Base-by-base conservation (phyloP, 2,329 filamentous ascomycete genomes). In the Aspergillus intermedius region DNA sequence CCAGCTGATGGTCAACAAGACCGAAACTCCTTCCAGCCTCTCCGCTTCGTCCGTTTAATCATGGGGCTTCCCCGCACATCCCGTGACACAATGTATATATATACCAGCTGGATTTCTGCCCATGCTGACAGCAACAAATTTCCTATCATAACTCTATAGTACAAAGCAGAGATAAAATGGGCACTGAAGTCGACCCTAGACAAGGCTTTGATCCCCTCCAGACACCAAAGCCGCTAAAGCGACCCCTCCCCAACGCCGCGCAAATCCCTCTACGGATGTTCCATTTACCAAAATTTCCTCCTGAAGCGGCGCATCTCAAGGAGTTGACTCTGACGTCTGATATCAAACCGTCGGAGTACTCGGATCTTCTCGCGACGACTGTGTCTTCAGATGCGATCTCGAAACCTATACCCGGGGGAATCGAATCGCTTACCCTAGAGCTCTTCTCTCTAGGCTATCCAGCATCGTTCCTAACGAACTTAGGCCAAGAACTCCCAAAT, bases 301-400 rank as follows among this genome's bases (percentile, higher is more conserved):
- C 41, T 22, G 19, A 42, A 22, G 21, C 40, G 19, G 15, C 40
- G 5, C 41, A 43, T 13, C 41, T 43, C 23, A 19, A 15, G 3
- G n/a, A 43, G 3, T 10, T 43, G 25, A 43, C 41, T 22, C 13
- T 43, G n/a, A 43, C 22, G 21, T 30, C 41, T 9, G 41, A 75
- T 57, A 74, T 77, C 61, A 72, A 72, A 51, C 66, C 74, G 47
- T 68, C 71, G 53, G 69, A 74, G 35, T 77, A 77, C 61, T 65
- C 71, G 46, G 45, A 51, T 13, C 55, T 71, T 6, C 65, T 77
- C 34, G 45, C 56, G 10, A 56, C 64, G 10, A 54, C 60, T 0
- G 57, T 74, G 12, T 28, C 32, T 9, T 22, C 41, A 15, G 41
- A 43, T 17, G 41, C 41, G n/a, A 28, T 43, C 13, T 22, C 41